A percentile compares a stretch with the other conserved stretches of the same genome.
Conservation (phyloP, 2,329 filamentous ascomycete species). For the Drechslerella dactyloides region DNA sequence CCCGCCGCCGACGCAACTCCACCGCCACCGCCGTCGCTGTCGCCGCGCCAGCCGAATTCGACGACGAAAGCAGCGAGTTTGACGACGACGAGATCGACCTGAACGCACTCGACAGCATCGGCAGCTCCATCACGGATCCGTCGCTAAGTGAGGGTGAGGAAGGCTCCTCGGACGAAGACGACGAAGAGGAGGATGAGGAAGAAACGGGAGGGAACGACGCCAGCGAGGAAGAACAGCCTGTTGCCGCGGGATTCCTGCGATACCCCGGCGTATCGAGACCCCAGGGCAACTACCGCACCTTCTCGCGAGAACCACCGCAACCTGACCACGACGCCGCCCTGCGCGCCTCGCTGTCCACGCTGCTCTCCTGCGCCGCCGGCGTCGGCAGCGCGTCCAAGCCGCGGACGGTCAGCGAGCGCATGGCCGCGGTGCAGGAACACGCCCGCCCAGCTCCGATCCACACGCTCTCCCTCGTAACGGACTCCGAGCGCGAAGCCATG, state of each 20-base stretch:
- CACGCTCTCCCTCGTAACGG: constrained; percentile 39
- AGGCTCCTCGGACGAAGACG: constrained; percentile 33
- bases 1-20: constrained; percentile 27
- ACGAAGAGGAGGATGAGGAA: constrained; percentile 34
- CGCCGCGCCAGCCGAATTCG: constrained; percentile 46
- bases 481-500: constrained; percentile 46
- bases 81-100: constrained; percentile 40
- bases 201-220: no score
- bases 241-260: constrained; percentile 30
- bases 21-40: no score
- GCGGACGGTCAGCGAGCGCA: constrained; percentile 22
- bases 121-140: constrained; percentile 48
- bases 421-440: constrained; percentile 40
- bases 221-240: constrained; percentile 40
- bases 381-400: constrained; percentile 75
- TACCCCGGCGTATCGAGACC: constrained; percentile 27
- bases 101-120: constrained; percentile 38
- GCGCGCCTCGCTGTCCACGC: constrained; percentile 88
- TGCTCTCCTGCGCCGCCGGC: constrained; percentile 92
- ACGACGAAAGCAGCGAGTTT: constrained; percentile 37
- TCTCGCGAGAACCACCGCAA: constrained; percentile 61
- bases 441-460: constrained; percentile 39
- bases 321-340: constrained; percentile 92
- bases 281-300: constrained; percentile 45
- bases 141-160: constrained; percentile 42